phyloP scores from a whole-genome alignment of 257 asterid species.

The Przewalskia tangutica region DNA sequence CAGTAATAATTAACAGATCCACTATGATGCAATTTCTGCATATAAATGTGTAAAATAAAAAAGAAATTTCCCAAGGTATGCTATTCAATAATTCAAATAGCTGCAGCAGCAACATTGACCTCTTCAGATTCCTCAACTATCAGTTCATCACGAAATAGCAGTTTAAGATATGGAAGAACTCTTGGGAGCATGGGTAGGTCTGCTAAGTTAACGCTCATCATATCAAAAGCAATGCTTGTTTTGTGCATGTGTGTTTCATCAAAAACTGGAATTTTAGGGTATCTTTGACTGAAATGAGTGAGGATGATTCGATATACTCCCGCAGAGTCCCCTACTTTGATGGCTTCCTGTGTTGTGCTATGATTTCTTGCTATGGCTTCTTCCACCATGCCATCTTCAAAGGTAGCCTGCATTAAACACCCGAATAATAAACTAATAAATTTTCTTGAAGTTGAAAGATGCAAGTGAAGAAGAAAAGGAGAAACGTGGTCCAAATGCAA shows the following conservation, averaged over 20 bases:
- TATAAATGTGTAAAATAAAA: no score
- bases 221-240: constrained; percentile 79
- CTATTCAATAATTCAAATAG: background rate
- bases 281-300: constrained; percentile 95
- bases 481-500: background rate
- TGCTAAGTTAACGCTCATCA: constrained; percentile 90
- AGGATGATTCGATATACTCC: constrained; percentile 77
- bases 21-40: background rate
- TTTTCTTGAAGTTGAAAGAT: background rate
- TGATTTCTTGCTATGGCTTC: constrained; percentile 84
- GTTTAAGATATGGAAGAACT: constrained; percentile 69
- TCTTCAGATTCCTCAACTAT: constrained; percentile 64
- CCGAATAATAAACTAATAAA: background rate
- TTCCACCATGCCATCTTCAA: constrained; percentile 72
- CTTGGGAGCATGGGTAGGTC: constrained; percentile 72
- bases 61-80: background rate
- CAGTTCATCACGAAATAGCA: constrained; percentile 68
- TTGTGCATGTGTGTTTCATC: constrained; percentile 70
- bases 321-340: constrained; percentile 66
- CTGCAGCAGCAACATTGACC: constrained; percentile 24
- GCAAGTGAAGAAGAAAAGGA: background rate
- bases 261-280: constrained; percentile 86
- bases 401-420: constrained; percentile 56
- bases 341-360: constrained; percentile 88
- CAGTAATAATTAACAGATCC: background rate